phyloP scores from a whole-genome alignment of 148 eudicot genomes.

The Cornus kousa region DNA sequence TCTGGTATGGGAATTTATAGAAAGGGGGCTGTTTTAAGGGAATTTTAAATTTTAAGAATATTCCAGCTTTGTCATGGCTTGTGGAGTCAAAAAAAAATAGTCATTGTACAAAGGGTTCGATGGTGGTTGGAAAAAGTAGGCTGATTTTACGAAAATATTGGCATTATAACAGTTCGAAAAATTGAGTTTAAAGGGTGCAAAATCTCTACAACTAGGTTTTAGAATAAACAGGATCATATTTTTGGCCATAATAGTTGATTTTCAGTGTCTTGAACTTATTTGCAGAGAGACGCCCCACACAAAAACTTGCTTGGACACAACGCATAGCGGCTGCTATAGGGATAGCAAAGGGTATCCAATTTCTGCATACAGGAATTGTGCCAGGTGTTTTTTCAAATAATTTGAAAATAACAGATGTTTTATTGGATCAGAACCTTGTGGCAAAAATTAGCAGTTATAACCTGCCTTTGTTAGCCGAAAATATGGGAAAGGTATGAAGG shows the following conservation, averaged over 20 bases:
- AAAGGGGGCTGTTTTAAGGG: no score
- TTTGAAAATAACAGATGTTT: conserved; percentile 72
- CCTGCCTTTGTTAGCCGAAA: conserved; percentile 59
- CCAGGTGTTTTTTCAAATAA: conserved; percentile 76
- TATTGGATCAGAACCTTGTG: conserved; percentile 70
- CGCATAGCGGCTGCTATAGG: conserved; percentile 82
- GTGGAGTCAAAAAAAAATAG: no score
- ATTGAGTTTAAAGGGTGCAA: no score
- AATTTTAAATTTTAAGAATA: no score
- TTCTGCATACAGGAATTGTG: conserved; percentile 76
- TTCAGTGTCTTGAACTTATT: conserved; percentile 6
- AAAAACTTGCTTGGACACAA: conserved; percentile 70
- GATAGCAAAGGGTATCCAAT: conserved; percentile 84
- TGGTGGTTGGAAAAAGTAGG: no score
- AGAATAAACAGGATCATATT: no score
- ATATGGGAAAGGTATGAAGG: conserved; percentile 44
- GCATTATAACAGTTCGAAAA: no score
- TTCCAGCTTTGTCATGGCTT: no score
- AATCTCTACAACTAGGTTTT: no score
- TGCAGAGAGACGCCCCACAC: conserved; percentile 44
- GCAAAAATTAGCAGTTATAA: conserved; percentile 82
- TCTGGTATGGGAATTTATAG: background rate
- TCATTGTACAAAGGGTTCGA: no score
- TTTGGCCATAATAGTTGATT: background rate
- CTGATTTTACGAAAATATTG: no score